These are phyloP conservation scores for Claviceps sp. DNA, from an alignment of 2,329 filamentous ascomycete genomes.

Conservation along the genomic window DNA sequence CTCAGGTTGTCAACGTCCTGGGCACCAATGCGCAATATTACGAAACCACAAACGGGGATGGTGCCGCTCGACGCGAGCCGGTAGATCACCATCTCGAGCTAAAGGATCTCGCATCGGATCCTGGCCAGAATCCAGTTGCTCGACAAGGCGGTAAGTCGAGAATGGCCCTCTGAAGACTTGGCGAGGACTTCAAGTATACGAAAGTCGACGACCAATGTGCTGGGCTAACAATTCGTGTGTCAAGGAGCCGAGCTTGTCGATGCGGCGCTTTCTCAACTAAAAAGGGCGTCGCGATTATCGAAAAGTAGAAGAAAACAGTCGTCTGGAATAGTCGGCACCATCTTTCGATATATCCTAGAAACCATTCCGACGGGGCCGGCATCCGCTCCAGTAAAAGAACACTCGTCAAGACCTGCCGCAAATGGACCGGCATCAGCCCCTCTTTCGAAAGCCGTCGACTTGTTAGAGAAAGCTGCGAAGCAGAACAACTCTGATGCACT, in stretches of 20 bases:
- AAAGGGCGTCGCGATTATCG: constrained; percentile 32
- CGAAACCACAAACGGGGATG: constrained; percentile 18
- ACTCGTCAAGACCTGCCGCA: constrained; percentile 11
- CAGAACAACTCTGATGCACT: constrained; percentile 68
- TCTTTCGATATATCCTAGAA: constrained; percentile 31
- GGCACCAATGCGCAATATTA: constrained; percentile 26
- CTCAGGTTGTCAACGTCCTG: constrained; percentile 28
- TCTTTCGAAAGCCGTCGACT: constrained; percentile 35
- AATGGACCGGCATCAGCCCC: constrained; percentile 20
- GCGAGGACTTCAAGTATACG: neutral
- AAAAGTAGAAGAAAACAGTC: constrained; percentile 31
- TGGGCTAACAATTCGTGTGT: neutral
- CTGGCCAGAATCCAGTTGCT: constrained; percentile 11
- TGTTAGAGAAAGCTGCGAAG: constrained; percentile 38
- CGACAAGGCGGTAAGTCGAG: constrained; percentile 25
- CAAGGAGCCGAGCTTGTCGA: constrained; percentile 40
- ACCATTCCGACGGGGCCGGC: constrained; percentile 36
- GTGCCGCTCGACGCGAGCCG: constrained; percentile 14
- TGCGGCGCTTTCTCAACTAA: constrained; percentile 35
- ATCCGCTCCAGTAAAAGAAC: constrained; percentile 28
- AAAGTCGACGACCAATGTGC: neutral
- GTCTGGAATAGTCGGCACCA: constrained; percentile 27
- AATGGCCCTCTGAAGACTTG: neutral
- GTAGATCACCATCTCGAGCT: constrained; percentile 19
- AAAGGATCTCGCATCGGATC: constrained; percentile 18